phyloP scores from a whole-genome alignment of 1,284 basidiomycete genomes.

The Leccinum griseonigrum region DNA sequence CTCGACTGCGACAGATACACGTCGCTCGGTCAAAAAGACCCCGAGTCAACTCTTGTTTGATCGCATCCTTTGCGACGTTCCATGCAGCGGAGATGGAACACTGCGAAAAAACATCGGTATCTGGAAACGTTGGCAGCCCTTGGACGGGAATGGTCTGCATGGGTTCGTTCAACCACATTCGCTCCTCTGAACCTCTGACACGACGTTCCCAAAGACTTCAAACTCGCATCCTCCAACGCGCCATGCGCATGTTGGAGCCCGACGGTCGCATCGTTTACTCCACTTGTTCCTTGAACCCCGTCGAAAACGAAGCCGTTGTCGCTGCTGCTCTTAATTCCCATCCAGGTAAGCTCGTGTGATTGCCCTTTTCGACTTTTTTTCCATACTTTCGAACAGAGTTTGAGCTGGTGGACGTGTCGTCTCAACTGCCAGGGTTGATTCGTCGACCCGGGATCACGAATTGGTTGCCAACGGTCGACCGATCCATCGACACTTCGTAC shows the following conservation, averaged over 20 bases:
- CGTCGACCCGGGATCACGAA: conserved; percentile 71
- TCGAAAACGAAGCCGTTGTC: conserved; percentile 97
- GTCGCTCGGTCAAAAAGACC: conserved; percentile 26
- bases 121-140: conserved; percentile 90
- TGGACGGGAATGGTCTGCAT: conserved; percentile 91
- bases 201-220: conserved; percentile 62
- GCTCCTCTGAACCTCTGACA: conserved; percentile 1
- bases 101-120: conserved; percentile 93
- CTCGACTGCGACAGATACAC: conserved; percentile 21
- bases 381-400: conserved; percentile 50
- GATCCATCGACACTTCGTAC: conserved; percentile 31
- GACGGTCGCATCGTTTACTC: conserved; percentile 96
- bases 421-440: conserved; percentile 67
- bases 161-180: conserved; percentile 46
- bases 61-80: conserved; percentile 94
- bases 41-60: conserved; percentile 74
- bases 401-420: conserved; percentile 78
- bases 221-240: conserved; percentile 87
- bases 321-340: conserved; percentile 77
- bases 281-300: conserved; percentile 96
- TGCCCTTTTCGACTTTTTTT: background rate
- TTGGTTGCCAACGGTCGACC: conserved; percentile 71
- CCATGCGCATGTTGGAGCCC: conserved; percentile 85
- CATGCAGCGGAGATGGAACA: conserved; percentile 97
- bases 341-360: conserved; percentile 45